phyloP scores from a whole-genome alignment of 2,329 filamentous ascomycete species.

The Drechslera avenae region DNA sequence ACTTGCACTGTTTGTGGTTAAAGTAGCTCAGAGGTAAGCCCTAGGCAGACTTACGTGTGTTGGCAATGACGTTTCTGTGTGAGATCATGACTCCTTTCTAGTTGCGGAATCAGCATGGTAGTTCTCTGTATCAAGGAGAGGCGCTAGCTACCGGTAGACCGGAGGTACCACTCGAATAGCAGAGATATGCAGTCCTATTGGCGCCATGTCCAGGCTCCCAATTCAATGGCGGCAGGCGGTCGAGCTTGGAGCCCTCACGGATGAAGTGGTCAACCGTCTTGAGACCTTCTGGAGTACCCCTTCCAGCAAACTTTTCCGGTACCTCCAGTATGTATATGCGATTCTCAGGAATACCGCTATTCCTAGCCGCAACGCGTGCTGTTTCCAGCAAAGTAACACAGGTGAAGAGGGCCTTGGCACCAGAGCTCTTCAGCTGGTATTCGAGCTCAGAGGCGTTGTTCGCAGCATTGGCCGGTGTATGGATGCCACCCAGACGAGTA shows the following conservation, averaged over 20 bases:
- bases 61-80: constrained; percentile 78
- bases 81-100: constrained; percentile 86
- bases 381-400: constrained; percentile 69
- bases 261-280: constrained; percentile 72
- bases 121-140: background rate
- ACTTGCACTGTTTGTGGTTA: constrained; percentile 59
- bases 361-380: constrained; percentile 67
- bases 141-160: constrained; percentile 67
- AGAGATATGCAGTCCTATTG: constrained; percentile 74
- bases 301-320: constrained; percentile 59
- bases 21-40: constrained; percentile 5
- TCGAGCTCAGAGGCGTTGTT: constrained; percentile 73
- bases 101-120: constrained; percentile 11
- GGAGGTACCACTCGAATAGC: constrained; percentile 80
- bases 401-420: constrained; percentile 73
- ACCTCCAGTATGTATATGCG: constrained; percentile 73
- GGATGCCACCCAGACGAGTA: constrained; percentile 74
- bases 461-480: constrained; percentile 75
- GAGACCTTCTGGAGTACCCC: constrained; percentile 56
- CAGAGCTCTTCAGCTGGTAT: constrained; percentile 72
- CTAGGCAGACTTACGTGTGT: constrained; percentile 53
- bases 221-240: constrained; percentile 60
- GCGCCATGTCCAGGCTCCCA: constrained; percentile 70
- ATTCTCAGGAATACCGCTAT: constrained; percentile 65
- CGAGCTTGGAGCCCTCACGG: constrained; percentile 61